phyloP scores from a whole-genome alignment of 164 flowering plant species.

The Santalum album region DNA sequence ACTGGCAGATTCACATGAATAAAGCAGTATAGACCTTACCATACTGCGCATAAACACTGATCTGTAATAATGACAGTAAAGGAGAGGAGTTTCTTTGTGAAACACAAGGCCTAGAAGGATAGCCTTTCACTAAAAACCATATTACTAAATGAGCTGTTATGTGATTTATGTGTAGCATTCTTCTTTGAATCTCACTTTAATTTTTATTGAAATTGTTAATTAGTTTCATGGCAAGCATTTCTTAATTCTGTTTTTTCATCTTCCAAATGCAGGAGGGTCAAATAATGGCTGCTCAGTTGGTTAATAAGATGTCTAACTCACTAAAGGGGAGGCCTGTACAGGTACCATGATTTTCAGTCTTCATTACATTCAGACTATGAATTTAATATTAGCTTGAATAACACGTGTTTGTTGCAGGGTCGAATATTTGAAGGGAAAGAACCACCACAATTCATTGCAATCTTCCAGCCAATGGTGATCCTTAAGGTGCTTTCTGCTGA shows the following conservation, averaged over 20 bases:
- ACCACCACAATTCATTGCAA: conserved; percentile 91
- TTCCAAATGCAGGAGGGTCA: conserved; percentile 70
- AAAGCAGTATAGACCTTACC: too few species aligned
- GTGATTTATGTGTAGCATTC: too few species aligned
- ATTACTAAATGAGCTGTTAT: too few species aligned
- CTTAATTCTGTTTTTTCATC: neutral
- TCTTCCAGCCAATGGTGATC: conserved; percentile 90
- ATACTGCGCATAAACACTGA: too few species aligned
- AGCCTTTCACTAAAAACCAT: too few species aligned
- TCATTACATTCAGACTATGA: neutral
- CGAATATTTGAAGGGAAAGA: conserved; percentile 85
- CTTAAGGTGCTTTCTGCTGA: conserved; percentile 56
- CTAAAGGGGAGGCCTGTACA: conserved; percentile 90
- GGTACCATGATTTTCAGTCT: conserved; percentile 38
- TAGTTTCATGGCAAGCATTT: too few species aligned
- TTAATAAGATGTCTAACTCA: conserved; percentile 82
- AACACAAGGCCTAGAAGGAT: too few species aligned
- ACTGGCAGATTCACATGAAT: too few species aligned
- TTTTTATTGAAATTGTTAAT: too few species aligned
- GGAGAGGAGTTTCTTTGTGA: too few species aligned
- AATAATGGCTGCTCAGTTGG: conserved; percentile 61
- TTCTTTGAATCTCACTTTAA: too few species aligned
- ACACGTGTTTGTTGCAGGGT: conserved; percentile 49
- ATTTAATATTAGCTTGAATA: neutral
- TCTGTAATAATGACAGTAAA: too few species aligned